These are phyloP conservation scores for Sclerotinia minor DNA, from an alignment of 2,329 filamentous ascomycete genomes.

Conservation along the genomic window DNA sequence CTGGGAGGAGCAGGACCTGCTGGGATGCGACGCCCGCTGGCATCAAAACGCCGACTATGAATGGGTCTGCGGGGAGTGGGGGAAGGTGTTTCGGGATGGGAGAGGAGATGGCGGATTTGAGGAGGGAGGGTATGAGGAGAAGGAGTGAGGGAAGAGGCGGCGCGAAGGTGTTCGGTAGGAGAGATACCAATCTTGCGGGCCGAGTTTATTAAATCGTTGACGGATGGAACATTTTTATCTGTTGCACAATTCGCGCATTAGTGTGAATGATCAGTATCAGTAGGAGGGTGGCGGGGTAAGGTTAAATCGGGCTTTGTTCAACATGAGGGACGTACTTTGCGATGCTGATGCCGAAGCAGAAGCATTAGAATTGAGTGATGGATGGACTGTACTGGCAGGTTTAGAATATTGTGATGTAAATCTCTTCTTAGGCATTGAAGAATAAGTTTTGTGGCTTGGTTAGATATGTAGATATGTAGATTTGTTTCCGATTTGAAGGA, in stretches of 20 bases:
- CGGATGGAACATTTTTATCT: conserved; percentile 42
- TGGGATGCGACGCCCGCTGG: conserved; percentile 53
- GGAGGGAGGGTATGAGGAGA: conserved; percentile 57
- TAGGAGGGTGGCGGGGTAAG: conserved; percentile 12
- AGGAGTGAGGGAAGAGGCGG: conserved; percentile 26
- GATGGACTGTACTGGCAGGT: conserved; percentile 56
- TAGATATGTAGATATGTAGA: not conserved
- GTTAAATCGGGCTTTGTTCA: conserved; percentile 22
- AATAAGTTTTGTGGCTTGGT: not conserved
- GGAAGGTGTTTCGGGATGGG: conserved; percentile 57
- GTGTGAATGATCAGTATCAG: not conserved
- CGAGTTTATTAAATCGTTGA: conserved; percentile 61
- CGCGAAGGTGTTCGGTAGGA: conserved; percentile 33
- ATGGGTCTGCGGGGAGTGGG: conserved; percentile 44
- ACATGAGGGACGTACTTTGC: conserved; percentile 28
- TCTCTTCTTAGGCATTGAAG: conserved; percentile 66
- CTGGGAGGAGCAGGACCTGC: conserved; percentile 60
- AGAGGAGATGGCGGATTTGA: conserved; percentile 57
- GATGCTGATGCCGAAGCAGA: conserved; percentile 40
- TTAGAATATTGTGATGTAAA: conserved; percentile 57
- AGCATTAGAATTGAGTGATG: conserved; percentile 45
- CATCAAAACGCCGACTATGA: conserved; percentile 47
- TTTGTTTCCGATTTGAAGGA: not conserved
- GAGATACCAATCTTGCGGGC: conserved; percentile 51
- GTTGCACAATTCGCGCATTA: conserved; percentile 7